Evolutionary conservation across 2,329 filamentous ascomycete genomes (phyloP), one percentile per base, ranked within the genome.

Genomic region (Aotearoamyces nothofagi): DNA sequence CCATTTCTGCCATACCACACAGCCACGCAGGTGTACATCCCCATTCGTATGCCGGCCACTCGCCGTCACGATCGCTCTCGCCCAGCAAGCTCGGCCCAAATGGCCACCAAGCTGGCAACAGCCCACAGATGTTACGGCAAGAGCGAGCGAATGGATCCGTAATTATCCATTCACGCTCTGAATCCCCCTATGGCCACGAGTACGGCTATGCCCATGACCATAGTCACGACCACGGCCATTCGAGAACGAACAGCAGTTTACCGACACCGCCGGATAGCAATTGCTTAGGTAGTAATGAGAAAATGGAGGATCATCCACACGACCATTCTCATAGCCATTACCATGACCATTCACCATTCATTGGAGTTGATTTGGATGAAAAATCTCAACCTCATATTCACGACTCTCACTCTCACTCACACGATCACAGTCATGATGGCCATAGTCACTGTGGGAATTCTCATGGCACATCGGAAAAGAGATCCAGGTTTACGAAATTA

Each of bases 401-500:
- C 24, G 42, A 50, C 29, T 31, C 26, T 15, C 39, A 49, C 25
- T 33, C 32, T 17, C 44, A 41, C 13, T 16, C 26, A 13, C 46
- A 41, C 35, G 37, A 35, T 24, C 45, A 50, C 32, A 24, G 26
- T 22, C 35, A 45, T 22, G 25, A 26, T 13, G 36, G 42, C 16
- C 41, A 39, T 11, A 44, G 52, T 38, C 42, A 41, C 30, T 48
- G 35, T 24, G 23, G 26, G 12, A 5, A 24, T 19, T 13, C 15
- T 24, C 14, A 22, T 15, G 24, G 34, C 22, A 34, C 35, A 17
- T 16, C 30, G 10, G 17, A 49, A 44, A 35, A 53, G 47, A 26
- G 70, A 22, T 92, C 83, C 0, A 60, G 56, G 26, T 60, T 92
- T 22, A 92, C 87, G 0, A 68, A 63, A 9, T 66, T 77, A 31